Evolutionary conservation across 306 rosid species (phyloP).

Genomic region (Heteromeles arbutifolia): DNA sequence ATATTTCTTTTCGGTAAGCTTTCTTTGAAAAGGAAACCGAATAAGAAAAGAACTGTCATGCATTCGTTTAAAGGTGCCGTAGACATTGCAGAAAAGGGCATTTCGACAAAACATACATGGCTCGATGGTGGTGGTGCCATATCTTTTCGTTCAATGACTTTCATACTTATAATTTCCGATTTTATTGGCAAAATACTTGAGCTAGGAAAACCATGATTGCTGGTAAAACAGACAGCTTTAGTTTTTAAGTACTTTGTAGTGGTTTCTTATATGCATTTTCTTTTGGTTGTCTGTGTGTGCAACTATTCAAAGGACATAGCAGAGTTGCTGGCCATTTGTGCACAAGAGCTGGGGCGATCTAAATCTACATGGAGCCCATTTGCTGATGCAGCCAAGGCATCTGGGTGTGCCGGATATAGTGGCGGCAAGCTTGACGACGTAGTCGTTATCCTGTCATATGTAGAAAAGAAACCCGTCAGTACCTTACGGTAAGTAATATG

Average conservation of each 20-base stretch:
- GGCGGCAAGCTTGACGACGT: constrained; percentile 79
- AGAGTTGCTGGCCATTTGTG: constrained; percentile 47
- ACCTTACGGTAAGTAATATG: not conserved
- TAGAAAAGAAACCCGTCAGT: constrained; percentile 24
- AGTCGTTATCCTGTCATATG: constrained; percentile 59
- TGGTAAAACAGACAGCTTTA: not conserved
- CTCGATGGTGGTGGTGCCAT: not conserved
- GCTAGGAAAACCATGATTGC: not conserved
- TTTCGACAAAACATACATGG: not conserved
- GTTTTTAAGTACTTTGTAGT: not conserved
- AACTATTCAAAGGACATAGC: constrained; percentile 51
- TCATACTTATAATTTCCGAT: too few relatives aligned
- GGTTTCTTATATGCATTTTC: not conserved
- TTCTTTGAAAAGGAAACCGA: not conserved
- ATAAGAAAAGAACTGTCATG: not conserved
- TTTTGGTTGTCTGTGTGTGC: not conserved
- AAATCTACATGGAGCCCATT: constrained; percentile 56
- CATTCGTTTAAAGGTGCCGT: not conserved
- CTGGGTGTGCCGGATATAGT: constrained; percentile 49
- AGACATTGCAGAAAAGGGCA: not conserved
- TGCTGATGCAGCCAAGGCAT: constrained; percentile 59
- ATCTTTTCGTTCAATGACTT: not conserved
- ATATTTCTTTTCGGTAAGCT: not conserved
- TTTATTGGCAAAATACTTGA: not conserved
- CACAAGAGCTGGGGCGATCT: constrained; percentile 64